Base-by-base conservation (phyloP, 352 stramenopile species). In the Phytophthora capsici region DNA sequence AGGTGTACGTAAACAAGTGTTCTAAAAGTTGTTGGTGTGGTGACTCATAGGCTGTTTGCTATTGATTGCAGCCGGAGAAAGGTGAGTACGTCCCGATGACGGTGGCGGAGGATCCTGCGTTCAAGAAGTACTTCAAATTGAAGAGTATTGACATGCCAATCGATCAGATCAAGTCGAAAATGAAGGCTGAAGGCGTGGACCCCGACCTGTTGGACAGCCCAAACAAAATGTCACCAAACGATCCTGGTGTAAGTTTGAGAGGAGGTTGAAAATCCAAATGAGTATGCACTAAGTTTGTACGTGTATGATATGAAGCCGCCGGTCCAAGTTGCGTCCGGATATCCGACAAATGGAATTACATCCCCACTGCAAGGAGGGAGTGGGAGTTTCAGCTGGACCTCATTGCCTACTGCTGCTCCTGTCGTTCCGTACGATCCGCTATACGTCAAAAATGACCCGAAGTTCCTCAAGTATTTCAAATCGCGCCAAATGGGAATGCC, bases 381-480 rank as follows among this genome's bases (percentile, higher is more conserved):
- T 12, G 46, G 43, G 1, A 57, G 40, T n/a, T 69, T 72, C 30
- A 75, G 48, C 22, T 78, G 65, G 70, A 66, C 69, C 10, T 65
- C 49, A 60, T 66, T 72, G 46, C 55, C 66, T 25, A 38, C 60
- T 41, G 20, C 60, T 32, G 51, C 64, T 19, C 52, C 61, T 53
- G 66, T 69, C 17, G 66, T 70, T 37, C 73, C 84, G 10, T 96
- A 96, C 50, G 69, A 86, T 3, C 83, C 88, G 6, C 49, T 94
- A 10, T 59, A 90, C 36, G 78, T 93, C 36, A 93, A 92, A 60
- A 69, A 95, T 50, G 86, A 96, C 34, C 72, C 84, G 34, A 65
- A 80, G 36, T 78, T 85, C 45, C 79, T 78, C 20, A 96, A 96
- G 54, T 94, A 90, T 54, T 94, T 96, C 58, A 96, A 96, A 48